Evolutionary conservation across 1,284 basidiomycete genomes (phyloP).

Genomic region (Testicularia cyperi): DNA sequence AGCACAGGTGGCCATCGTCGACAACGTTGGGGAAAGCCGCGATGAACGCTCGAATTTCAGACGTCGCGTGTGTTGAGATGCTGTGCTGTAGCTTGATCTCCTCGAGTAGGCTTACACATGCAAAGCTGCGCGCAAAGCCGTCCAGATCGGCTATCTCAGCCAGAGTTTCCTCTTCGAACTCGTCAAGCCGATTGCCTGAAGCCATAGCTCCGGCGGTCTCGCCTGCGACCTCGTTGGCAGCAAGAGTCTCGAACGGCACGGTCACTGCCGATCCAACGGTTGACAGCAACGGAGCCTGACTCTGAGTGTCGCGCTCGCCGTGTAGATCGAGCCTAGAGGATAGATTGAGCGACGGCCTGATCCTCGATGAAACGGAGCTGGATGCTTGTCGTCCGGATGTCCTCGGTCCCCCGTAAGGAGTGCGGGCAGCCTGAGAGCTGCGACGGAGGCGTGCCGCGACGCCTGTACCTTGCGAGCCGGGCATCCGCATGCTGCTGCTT

Average conservation of each 20-base stretch:
- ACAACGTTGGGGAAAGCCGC: slow-evolving; percentile 5
- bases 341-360: slow-evolving; percentile 23
- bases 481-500: slow-evolving; percentile 18
- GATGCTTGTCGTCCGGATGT: slow-evolving; percentile 15
- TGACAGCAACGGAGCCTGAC: neutral
- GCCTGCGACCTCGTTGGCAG: too few relatives aligned
- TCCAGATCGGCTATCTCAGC: slow-evolving; percentile 30
- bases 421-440: slow-evolving; percentile 30
- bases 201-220: too few relatives aligned
- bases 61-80: neutral
- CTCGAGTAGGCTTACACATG: slow-evolving; percentile 40
- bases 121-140: slow-evolving; percentile 43
- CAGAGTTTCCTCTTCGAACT: slow-evolving; percentile 12
- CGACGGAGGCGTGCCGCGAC: slow-evolving; percentile 22
- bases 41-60: slow-evolving; percentile 2
- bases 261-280: neutral
- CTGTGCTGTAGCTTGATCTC: slow-evolving; percentile 25
- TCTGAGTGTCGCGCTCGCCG: neutral
- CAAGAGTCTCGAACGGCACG: neutral
- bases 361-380: slow-evolving; percentile 13
- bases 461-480: slow-evolving; percentile 8
- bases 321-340: slow-evolving; percentile 18
- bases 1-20: slow-evolving; percentile 11
- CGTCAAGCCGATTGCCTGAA: slow-evolving; percentile 6
- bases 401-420: slow-evolving; percentile 31